Evolutionary conservation across 208 protist species (phyloP).

Genomic region (Trypanosoma melophagium): DNA sequence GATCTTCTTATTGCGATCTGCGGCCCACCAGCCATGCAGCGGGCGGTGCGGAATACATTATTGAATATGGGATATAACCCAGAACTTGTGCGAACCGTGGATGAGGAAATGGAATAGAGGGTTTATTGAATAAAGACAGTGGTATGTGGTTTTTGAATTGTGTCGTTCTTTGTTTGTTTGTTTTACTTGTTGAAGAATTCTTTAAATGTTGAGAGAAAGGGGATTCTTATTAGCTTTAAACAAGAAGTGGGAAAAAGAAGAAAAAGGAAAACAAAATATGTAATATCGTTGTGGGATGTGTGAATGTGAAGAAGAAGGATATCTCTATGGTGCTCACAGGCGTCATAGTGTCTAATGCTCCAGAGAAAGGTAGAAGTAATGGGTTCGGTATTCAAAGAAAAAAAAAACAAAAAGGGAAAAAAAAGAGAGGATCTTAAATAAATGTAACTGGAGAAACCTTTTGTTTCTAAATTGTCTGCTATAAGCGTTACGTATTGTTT

Average conservation of each 20-base stretch:
- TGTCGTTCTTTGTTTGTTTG: background rate
- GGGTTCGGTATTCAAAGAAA: no score
- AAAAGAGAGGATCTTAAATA: no score
- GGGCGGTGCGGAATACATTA: constrained; percentile 48
- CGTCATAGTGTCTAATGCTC: no score
- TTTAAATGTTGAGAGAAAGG: background rate
- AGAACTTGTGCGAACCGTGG: constrained; percentile 62
- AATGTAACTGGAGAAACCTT: no score
- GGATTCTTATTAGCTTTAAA: no score
- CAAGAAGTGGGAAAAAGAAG: background rate
- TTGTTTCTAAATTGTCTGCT: no score
- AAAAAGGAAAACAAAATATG: background rate
- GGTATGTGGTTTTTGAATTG: background rate
- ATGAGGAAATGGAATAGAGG: constrained; percentile 30
- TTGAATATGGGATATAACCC: constrained; percentile 52
- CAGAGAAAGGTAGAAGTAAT: no score
- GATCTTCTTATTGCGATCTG: constrained; percentile 80
- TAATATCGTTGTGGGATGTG: background rate
- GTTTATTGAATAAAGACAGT: background rate
- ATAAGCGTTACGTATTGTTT: no score
- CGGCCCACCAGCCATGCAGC: constrained; percentile 79
- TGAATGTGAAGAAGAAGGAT: no score
- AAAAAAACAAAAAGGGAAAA: no score
- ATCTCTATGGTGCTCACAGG: no score
- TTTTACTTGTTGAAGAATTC: background rate